Evolutionary conservation across 2,329 filamentous ascomycete genomes (phyloP).

Genomic region (Verticillium nubilum): DNA sequence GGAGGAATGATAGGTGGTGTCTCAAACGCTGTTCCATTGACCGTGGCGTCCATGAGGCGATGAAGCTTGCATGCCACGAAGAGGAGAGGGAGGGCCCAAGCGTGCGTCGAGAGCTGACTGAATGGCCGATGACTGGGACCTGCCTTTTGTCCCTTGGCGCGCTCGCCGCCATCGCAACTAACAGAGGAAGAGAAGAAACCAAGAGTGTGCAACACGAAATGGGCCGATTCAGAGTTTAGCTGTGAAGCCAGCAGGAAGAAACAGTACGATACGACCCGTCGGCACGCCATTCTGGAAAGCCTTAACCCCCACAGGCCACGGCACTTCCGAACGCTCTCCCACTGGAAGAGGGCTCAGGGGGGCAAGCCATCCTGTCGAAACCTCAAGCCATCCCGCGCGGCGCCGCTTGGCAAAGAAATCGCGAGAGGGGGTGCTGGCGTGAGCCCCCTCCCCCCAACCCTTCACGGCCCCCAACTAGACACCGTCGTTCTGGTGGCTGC

Average conservation of each 20-base stretch:
- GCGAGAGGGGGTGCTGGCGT: neutral
- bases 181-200: neutral
- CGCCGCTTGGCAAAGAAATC: neutral
- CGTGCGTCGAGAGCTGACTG: no score
- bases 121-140: no score
- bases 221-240: neutral
- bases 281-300: neutral
- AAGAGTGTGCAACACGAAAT: neutral
- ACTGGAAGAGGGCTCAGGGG: neutral
- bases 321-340: neutral
- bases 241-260: neutral
- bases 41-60: no score
- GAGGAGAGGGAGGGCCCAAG: no score
- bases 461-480: neutral
- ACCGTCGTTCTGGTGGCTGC: neutral
- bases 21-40: no score
- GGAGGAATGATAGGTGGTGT: no score
- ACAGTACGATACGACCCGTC: no score
- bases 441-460: no score
- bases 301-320: neutral
- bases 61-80: no score
- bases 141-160: neutral
- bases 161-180: neutral
- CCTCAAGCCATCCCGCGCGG: neutral
- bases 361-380: neutral